Conservation (phyloP, 1,284 basidiomycete species). For the Cystobasidium pallidum region DNA sequence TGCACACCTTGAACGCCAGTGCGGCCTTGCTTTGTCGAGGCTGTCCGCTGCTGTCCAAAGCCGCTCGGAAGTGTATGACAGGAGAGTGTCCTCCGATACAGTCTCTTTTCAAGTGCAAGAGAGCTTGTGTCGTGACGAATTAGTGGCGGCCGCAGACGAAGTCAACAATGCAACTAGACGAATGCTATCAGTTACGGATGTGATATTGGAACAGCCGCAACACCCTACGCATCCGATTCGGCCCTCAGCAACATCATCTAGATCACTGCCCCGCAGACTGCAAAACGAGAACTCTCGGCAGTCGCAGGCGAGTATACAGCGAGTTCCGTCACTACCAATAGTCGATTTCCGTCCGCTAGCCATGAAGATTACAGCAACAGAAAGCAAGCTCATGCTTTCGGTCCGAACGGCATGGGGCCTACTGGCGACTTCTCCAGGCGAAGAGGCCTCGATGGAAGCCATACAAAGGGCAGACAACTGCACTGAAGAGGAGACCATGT, state of each 20-base stretch:
- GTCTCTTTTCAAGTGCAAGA: constrained; percentile 14
- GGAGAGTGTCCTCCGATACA: background rate
- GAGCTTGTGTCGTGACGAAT: background rate
- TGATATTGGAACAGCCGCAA: constrained; percentile 33
- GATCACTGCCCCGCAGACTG: too few species aligned
- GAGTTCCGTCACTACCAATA: background rate
- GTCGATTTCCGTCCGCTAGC: constrained; percentile 56
- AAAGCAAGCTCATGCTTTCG: constrained; percentile 60
- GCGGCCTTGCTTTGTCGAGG: constrained; percentile 9
- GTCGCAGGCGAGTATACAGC: background rate
- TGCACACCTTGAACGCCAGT: constrained; percentile 10
- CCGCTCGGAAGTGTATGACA: background rate
- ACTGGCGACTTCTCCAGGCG: constrained; percentile 50
- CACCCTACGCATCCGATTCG: background rate
- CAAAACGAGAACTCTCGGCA: too few species aligned
- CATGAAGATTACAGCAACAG: constrained; percentile 59
- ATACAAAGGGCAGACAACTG: constrained; percentile 18
- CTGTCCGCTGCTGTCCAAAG: constrained; percentile 29
- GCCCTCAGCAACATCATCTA: background rate
- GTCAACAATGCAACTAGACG: constrained; percentile 31
- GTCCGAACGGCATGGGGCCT: constrained; percentile 56
- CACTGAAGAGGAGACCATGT: constrained; percentile 26
- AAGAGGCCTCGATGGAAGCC: constrained; percentile 45
- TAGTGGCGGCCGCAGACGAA: constrained; percentile 13
- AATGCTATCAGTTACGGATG: constrained; percentile 27